Base-by-base conservation (phyloP, 202 grass and related monocot species). In the Zizania palustris region DNA sequence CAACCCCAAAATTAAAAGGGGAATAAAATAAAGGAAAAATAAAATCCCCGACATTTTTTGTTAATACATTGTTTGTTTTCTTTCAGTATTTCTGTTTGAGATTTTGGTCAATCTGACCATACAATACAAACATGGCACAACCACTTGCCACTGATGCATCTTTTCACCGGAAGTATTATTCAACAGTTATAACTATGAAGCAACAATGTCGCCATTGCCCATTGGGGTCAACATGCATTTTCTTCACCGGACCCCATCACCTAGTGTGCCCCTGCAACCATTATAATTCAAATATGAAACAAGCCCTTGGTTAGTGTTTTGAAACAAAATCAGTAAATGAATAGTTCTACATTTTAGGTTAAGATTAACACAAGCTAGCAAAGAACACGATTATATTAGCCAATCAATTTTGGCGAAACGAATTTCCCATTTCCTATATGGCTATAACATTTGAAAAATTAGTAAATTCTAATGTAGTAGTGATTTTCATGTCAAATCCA, bases 121-220 rank as follows among this genome's bases (percentile, higher is more conserved):
- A 76, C 81, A 80, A 49, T 80, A 88, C 33, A 80, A 71, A 51
- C 58, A 88, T 75, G 75, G 70, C 37, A 22, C 56, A 63, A 84
- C 65, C 58, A 83, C 41, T 60, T 84, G 64, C 84, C 80, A 66
- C 59, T 14, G 57, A 51, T 84, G 64, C 71, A 84, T 80, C 63
- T 88, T 88, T 88, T 84, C 50, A 70, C 14, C 65, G 50, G 42
- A 65, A 80, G 76, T 77, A 93, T 77, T 90, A 88, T 93, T 83
- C 69, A 85, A 84, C 79, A 88, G 71, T 82, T 79, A 53, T 54
- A 87, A 16, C 51, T 55, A 55, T 67, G 45, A 42, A 67, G 69
- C 56, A 82, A 76, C 43, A 56, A 20, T 51, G 33, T 65, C 85
- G 75, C 84, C 53, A 0, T 28, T 28, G 28, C 28, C 28, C 28